Evolutionary conservation across 2,329 filamentous ascomycete genomes (phyloP).

Genomic region (Alternaria solani): DNA sequence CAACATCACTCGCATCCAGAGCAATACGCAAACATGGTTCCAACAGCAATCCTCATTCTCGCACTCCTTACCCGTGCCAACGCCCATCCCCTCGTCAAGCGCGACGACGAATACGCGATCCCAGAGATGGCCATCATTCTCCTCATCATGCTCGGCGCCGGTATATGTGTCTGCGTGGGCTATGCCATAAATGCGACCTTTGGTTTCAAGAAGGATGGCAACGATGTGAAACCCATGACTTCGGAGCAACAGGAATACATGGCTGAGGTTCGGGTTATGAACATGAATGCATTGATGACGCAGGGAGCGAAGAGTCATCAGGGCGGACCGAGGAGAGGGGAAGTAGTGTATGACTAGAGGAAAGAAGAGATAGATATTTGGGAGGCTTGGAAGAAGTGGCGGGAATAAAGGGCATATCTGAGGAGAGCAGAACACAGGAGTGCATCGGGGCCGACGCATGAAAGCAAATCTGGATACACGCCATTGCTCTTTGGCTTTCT

Average conservation of each 20-base stretch:
- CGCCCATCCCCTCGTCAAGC: slow-evolving; percentile 16
- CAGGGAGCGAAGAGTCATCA: slow-evolving; percentile 13
- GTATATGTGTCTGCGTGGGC: slow-evolving; percentile 24
- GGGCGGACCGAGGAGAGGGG: background rate
- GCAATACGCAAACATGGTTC: background rate
- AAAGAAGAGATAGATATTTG: too few relatives aligned
- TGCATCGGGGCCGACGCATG: background rate
- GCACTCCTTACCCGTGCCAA: background rate
- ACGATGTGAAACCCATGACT: slow-evolving; percentile 18
- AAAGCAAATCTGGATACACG: background rate
- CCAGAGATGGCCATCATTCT: slow-evolving; percentile 29
- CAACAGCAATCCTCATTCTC: background rate
- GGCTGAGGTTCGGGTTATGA: slow-evolving; percentile 29
- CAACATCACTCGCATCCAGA: background rate
- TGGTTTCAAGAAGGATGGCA: slow-evolving; percentile 18
- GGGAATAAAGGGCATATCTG: background rate
- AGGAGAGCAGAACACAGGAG: background rate
- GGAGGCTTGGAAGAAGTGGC: background rate
- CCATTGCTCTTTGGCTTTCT: background rate
- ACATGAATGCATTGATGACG: slow-evolving; percentile 21
- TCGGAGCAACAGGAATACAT: slow-evolving; percentile 33
- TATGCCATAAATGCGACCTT: slow-evolving; percentile 30
- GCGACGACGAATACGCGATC: slow-evolving; percentile 27
- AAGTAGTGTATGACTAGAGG: background rate
- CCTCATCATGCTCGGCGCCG: slow-evolving; percentile 28